Conservation (phyloP, 1,139 yeast species). For the Nakaseomyces uthaithaninus region DNA sequence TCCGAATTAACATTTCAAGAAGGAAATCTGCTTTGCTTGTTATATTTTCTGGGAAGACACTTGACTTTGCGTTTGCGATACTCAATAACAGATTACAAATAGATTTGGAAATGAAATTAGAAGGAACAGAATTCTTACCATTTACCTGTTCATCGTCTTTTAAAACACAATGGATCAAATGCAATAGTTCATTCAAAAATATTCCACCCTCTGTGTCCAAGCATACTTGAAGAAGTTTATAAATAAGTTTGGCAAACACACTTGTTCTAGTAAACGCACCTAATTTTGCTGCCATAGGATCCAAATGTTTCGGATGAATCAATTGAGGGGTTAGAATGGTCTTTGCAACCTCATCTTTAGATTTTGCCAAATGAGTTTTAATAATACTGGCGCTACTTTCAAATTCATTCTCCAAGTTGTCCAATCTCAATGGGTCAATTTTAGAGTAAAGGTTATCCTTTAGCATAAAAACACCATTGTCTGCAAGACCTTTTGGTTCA, state of each 20-base stretch:
- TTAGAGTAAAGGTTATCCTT: slow-evolving; percentile 39
- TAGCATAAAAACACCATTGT: slow-evolving; percentile 47
- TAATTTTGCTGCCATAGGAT: slow-evolving; percentile 32
- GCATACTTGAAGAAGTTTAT: slow-evolving; percentile 47
- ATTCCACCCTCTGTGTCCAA: slow-evolving; percentile 44
- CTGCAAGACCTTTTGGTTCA: slow-evolving; percentile 48
- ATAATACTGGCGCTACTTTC: slow-evolving; percentile 39
- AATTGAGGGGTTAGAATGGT: slow-evolving; percentile 40
- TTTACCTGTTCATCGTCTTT: slow-evolving; percentile 44
- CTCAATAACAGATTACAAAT: slow-evolving; percentile 47
- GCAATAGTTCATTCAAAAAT: slow-evolving; percentile 52
- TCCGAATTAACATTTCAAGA: slow-evolving; percentile 42
- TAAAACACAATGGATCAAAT: slow-evolving; percentile 57
- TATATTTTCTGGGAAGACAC: slow-evolving; percentile 40
- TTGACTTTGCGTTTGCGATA: slow-evolving; percentile 39
- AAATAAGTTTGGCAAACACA: slow-evolving; percentile 48
- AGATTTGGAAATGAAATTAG: slow-evolving; percentile 46
- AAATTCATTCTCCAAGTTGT: slow-evolving; percentile 33
- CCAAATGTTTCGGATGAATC: slow-evolving; percentile 27
- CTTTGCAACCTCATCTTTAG: slow-evolving; percentile 36
- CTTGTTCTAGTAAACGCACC: slow-evolving; percentile 46
- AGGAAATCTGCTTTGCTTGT: slow-evolving; percentile 49
- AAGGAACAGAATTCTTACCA: slow-evolving; percentile 37
- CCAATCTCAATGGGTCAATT: slow-evolving; percentile 35
- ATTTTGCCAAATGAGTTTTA: slow-evolving; percentile 32